Base-by-base conservation (phyloP, 2,329 filamentous ascomycete species). In the Colletotrichum sp. region DNA sequence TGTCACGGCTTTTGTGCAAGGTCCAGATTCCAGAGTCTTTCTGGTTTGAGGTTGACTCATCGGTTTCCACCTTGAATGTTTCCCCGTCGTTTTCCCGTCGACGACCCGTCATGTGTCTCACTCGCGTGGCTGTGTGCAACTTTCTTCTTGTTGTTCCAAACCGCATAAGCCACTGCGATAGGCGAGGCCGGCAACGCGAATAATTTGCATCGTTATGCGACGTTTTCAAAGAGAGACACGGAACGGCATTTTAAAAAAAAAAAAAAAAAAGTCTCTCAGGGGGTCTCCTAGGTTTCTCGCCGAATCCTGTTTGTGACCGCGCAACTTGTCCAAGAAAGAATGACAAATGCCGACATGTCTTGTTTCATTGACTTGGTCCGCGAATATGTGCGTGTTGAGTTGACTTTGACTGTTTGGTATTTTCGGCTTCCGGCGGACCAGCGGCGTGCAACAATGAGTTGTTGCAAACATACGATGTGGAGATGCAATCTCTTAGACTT, bases 1-100 rank as follows among this genome's bases (percentile, higher is more conserved):
- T 62, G 57, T 32, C 57, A 62, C 32, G 60, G 52, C 32, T 59
- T 26, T 49, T 62, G 28, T 44, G n/a, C 34, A 44, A 39, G 24
- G 34, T 7, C 36, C 24, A 24, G 52, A 34, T n/a, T 30, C 55
- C 59, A 28, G 59, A 24, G 30, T 34, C 62, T 67, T 18, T 60
- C 24, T 30, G 49, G 68, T 71, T 75, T 72, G 72, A 72, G 36
- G 52, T 75, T 75, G 72, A 75, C 72, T 72, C 72, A 75, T 75
- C 69, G 39, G 10, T 52, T 68, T 36, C 44, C 21, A 59, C 66
- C 26, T 36, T 21, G 30, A 34, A 32, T 57, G 57, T 65, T 57
- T 57, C 44, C 49, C 67, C 28, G 30, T 44, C 66, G 55, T 52
- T 63, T 39, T 69, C 71, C 65, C 66, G 49, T 59, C 49, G 59